Percentiles rank a stretch among this genome's conserved stretches.
These are phyloP conservation scores for Pythium biforme DNA, from an alignment of 352 stramenopile genomes.

Conservation along the genomic window DNA sequence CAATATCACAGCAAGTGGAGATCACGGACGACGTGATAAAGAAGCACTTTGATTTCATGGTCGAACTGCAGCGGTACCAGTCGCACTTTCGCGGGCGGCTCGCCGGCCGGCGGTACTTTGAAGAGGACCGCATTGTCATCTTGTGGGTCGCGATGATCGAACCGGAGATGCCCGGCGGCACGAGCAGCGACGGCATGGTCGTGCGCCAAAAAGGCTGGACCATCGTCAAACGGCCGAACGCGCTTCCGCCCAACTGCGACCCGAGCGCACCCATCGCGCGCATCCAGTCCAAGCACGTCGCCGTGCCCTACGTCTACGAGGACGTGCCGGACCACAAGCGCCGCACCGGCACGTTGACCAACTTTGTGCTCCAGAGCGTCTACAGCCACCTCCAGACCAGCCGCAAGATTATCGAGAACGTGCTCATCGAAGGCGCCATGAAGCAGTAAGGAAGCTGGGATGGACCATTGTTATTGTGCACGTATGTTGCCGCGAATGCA, in stretches of 20 bases:
- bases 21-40: constrained; percentile 25
- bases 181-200: constrained; percentile 23
- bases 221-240: constrained; percentile 42
- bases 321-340: constrained; percentile 59
- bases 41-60: constrained; percentile 24
- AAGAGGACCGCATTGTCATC: constrained; percentile 28
- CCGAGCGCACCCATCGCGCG: constrained; percentile 39
- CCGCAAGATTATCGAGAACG: constrained; percentile 75
- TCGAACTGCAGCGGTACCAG: constrained; percentile 20
- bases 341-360: constrained; percentile 57
- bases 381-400: constrained; percentile 38
- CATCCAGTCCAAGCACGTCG: constrained; percentile 73
- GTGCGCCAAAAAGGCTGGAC: constrained; percentile 45
- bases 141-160: constrained; percentile 28
- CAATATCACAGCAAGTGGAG: constrained; percentile 11
- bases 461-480: too few relatives aligned
- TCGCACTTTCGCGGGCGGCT: constrained; percentile 22
- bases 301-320: constrained; percentile 61
- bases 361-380: constrained; percentile 64
- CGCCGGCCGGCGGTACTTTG: constrained; percentile 18
- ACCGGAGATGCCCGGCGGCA: constrained; percentile 18
- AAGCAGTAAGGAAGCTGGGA: too few relatives aligned
- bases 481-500: too few relatives aligned
- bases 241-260: constrained; percentile 27
- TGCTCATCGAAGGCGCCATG: constrained; percentile 45